A percentile compares a stretch with the other conserved stretches of the same genome.
Evolutionary conservation across 1,139 yeast genomes (phyloP).

Genomic region (Geotrichum cucujoidarum): DNA sequence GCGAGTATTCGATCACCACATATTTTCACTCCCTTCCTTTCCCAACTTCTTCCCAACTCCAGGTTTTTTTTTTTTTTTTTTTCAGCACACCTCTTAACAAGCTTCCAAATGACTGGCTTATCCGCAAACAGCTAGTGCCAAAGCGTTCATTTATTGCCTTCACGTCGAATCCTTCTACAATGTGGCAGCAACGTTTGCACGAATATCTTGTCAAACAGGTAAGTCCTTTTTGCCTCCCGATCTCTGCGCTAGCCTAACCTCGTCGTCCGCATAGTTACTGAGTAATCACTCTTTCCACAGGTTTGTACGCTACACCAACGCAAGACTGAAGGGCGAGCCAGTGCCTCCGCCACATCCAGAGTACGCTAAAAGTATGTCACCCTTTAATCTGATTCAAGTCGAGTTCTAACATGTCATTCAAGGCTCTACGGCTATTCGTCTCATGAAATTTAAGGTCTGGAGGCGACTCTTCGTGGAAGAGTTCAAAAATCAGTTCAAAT

Average conservation of each 20-base stretch:
- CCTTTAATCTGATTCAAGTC: no score
- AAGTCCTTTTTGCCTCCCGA: neutral
- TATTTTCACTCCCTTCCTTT: no score
- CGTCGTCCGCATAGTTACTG: no score
- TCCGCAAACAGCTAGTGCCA: no score
- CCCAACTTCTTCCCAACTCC: no score
- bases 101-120: no score
- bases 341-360: constrained; percentile 19
- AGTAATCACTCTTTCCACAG: constrained; percentile 16
- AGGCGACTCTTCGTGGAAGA: constrained; percentile 19
- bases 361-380: constrained; percentile 11
- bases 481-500: constrained; percentile 20
- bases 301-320: constrained; percentile 20
- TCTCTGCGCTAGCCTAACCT: neutral
- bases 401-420: neutral
- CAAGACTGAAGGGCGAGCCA: constrained; percentile 19
- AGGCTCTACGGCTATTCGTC: constrained; percentile 11
- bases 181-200: constrained; percentile 29
- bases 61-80: neutral
- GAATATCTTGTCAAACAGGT: constrained; percentile 25
- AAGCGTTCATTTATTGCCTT: no score
- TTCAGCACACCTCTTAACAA: neutral
- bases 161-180: no score
- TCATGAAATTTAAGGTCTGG: constrained; percentile 15
- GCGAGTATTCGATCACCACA: no score